Percentiles rank a stretch among this genome's conserved stretches.
These are phyloP conservation scores for Psilocybe cyanescens DNA, from an alignment of 768 basidiomycete genomes.

Conservation along the genomic window DNA sequence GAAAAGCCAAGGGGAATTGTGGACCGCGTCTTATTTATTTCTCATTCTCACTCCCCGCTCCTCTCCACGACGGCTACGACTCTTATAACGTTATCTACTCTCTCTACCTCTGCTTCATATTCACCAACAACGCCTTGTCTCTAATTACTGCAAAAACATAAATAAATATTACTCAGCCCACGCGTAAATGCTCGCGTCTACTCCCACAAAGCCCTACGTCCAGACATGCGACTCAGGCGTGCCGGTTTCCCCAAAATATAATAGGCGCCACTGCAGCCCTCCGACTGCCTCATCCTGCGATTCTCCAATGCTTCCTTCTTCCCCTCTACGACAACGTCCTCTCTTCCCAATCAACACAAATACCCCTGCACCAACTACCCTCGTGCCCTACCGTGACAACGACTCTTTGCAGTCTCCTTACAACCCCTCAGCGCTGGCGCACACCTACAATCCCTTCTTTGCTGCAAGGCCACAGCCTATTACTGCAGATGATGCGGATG, in stretches of 20 bases:
- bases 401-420: constrained; percentile 58
- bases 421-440: constrained; percentile 47
- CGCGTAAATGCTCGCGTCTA: constrained; percentile 44
- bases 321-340: constrained; percentile 54
- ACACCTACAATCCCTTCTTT: constrained; percentile 31
- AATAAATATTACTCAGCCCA: background rate
- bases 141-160: background rate
- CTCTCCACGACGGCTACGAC: constrained; percentile 30
- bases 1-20: constrained; percentile 30
- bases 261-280: constrained; percentile 38
- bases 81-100: background rate
- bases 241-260: constrained; percentile 34
- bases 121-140: background rate
- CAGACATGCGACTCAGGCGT: constrained; percentile 28
- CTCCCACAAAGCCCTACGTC: constrained; percentile 40
- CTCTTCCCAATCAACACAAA: constrained; percentile 36
- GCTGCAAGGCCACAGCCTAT: constrained; percentile 48
- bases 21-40: constrained; percentile 30
- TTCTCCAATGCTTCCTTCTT: constrained; percentile 68
- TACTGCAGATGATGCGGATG: constrained; percentile 58
- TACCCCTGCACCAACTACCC: constrained; percentile 6
- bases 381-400: constrained; percentile 27
- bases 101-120: background rate
- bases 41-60: constrained; percentile 9
- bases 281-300: constrained; percentile 45